Evolutionary conservation across 345 rosid species (phyloP).

Genomic region (Odontarrhena argentea): DNA sequence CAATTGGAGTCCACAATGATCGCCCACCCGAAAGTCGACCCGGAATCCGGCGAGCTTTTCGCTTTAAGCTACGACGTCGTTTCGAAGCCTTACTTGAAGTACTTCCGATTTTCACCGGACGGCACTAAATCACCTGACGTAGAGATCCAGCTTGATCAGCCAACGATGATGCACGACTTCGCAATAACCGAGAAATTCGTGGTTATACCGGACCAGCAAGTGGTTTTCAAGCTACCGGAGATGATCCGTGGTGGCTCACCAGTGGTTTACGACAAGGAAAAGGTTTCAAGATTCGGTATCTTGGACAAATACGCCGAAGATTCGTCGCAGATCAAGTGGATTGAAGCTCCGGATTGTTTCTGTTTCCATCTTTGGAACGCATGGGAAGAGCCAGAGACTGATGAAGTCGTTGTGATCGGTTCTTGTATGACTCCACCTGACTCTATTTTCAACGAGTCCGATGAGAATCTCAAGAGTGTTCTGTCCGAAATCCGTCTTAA

Average conservation of each 20-base stretch:
- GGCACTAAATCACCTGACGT: conserved; percentile 69
- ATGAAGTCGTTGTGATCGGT: conserved; percentile 82
- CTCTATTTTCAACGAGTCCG: conserved; percentile 85
- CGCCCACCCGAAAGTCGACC: conserved; percentile 91
- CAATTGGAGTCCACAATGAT: conserved; percentile 77
- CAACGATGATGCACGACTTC: conserved; percentile 92
- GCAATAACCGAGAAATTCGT: conserved; percentile 78
- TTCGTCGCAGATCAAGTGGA: conserved; percentile 55
- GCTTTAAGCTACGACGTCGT: conserved; percentile 85
- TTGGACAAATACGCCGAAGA: conserved; percentile 58
- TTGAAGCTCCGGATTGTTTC: conserved; percentile 80
- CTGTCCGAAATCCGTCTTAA: conserved; percentile 76
- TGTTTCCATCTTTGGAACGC: conserved; percentile 97
- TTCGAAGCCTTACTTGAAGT: conserved; percentile 71
- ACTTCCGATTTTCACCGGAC: conserved; percentile 66
- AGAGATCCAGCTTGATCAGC: conserved; percentile 63
- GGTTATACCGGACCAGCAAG: conserved; percentile 85
- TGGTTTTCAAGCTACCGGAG: conserved; percentile 77
- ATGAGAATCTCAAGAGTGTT: conserved; percentile 69
- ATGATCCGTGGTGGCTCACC: conserved; percentile 88
- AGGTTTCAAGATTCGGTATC: conserved; percentile 74
- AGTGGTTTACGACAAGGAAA: conserved; percentile 72
- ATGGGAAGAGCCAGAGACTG: conserved; percentile 86
- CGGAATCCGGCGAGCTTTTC: conserved; percentile 64
- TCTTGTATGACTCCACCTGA: conserved; percentile 91